A percentile compares a stretch with the other conserved stretches of the same genome.
Evolutionary conservation across 345 rosid species (phyloP).

Genomic region (Gossypium bickii): DNA sequence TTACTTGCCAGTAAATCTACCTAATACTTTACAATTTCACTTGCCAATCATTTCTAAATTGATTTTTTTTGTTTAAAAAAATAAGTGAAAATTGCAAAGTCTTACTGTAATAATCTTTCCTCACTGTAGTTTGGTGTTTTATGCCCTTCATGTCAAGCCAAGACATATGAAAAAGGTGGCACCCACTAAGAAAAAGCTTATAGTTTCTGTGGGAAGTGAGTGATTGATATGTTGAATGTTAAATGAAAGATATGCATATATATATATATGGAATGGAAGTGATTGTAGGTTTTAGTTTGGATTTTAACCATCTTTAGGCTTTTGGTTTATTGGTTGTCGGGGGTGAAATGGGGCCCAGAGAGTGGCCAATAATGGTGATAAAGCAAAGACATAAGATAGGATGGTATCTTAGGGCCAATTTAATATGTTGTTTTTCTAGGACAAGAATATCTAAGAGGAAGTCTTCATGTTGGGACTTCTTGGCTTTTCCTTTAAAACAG

Average conservation of each 20-base stretch:
- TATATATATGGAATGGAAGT: conserved; percentile 15
- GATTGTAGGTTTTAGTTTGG: conserved; percentile 32
- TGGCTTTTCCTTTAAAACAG: conserved; percentile 5
- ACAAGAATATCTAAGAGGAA: conserved; percentile 36
- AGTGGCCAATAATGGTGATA: conserved; percentile 41
- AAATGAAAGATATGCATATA: conserved; percentile 15
- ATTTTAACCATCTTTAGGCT: conserved; percentile 15
- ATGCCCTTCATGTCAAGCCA: conserved; percentile 22
- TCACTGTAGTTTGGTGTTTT: not conserved
- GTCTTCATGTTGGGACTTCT: conserved; percentile 31
- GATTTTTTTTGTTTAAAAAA: not conserved
- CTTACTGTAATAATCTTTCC: not conserved
- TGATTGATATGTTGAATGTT: conserved; percentile 27
- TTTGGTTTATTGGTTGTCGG: conserved; percentile 25
- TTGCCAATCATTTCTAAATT: not conserved
- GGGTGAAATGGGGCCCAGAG: conserved; percentile 27
- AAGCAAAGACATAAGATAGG: conserved; percentile 27
- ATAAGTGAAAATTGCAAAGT: not conserved
- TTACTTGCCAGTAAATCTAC: not conserved
- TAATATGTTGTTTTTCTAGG: conserved; percentile 22
- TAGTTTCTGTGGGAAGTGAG: conserved; percentile 21
- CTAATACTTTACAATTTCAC: not conserved
- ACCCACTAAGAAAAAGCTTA: conserved; percentile 10
- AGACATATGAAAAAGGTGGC: conserved; percentile 16
- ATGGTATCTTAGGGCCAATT: conserved; percentile 27